A percentile compares a stretch with the other conserved stretches of the same genome.
Conservation (phyloP, 164 flowering plant species). For the Paratinospora sagittata region DNA sequence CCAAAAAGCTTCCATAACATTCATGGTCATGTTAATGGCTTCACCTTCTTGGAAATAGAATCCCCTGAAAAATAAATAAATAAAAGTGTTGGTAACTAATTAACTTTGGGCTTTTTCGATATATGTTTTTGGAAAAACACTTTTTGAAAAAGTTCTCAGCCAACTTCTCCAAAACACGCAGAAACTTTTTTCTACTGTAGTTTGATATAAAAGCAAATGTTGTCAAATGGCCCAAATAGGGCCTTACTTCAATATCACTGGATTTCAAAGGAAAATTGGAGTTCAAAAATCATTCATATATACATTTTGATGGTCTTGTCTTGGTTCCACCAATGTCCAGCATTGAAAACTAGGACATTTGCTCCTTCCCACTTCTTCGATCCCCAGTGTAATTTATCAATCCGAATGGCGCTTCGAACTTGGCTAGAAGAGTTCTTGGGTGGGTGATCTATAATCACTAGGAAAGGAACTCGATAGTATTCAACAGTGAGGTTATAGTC, state of each 20-base stretch:
- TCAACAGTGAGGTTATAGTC: constrained; percentile 71
- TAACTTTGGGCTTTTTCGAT: no score
- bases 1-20: constrained; percentile 18
- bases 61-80: constrained; percentile 47
- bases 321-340: constrained; percentile 87
- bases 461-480: constrained; percentile 72
- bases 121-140: no score
- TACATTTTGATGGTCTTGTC: constrained; percentile 59
- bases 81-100: background rate
- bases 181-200: no score
- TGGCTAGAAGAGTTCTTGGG: constrained; percentile 36
- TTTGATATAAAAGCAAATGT: no score
- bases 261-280: no score
- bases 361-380: constrained; percentile 62
- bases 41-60: constrained; percentile 29
- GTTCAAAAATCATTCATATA: no score
- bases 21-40: constrained; percentile 22
- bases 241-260: no score
- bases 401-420: constrained; percentile 35
- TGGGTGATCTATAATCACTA: constrained; percentile 45
- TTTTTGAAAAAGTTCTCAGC: no score
- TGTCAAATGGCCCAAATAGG: no score
- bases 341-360: constrained; percentile 65
- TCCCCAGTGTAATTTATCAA: constrained; percentile 59
- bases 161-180: no score